These are phyloP conservation scores for Pouteria glomerata DNA, from an alignment of 148 eudicot species.

Conservation along the genomic window DNA sequence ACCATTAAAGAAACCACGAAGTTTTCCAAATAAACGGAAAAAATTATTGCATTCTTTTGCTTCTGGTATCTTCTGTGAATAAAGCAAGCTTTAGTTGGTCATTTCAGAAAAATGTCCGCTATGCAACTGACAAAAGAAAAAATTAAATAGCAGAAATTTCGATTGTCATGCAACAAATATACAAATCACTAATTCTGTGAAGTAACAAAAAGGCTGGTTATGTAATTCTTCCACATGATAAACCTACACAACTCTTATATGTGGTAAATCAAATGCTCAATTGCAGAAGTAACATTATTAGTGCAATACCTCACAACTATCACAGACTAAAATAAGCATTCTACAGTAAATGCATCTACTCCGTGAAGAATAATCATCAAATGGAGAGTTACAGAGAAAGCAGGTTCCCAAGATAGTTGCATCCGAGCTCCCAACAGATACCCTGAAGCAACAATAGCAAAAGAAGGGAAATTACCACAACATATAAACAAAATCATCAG, in stretches of 20 bases:
- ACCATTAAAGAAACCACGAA: neutral
- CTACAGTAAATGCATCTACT: constrained; percentile 80
- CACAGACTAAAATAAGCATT: constrained; percentile 92
- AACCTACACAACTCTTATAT: neutral
- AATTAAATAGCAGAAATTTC: neutral
- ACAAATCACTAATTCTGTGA: neutral
- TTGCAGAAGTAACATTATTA: neutral
- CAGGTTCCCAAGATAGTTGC: constrained; percentile 57
- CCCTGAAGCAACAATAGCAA: constrained; percentile 41
- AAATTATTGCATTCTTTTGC: neutral
- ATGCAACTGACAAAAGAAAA: neutral
- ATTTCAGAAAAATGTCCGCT: neutral
- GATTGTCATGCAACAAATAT: neutral
- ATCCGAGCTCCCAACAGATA: constrained; percentile 77
- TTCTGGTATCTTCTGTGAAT: neutral
- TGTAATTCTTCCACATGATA: neutral
- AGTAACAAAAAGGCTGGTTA: neutral
- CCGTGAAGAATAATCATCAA: constrained; percentile 87
- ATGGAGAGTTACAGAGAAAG: constrained; percentile 58
- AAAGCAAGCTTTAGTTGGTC: neutral
- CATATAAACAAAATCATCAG: neutral
- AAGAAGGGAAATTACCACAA: neutral
- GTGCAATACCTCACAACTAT: constrained; percentile 61
- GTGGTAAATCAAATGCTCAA: neutral
- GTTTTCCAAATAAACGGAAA: neutral